Evolutionary conservation across 2,329 filamentous ascomycete genomes (phyloP).

Genomic region (Sarocladium kiliense): DNA sequence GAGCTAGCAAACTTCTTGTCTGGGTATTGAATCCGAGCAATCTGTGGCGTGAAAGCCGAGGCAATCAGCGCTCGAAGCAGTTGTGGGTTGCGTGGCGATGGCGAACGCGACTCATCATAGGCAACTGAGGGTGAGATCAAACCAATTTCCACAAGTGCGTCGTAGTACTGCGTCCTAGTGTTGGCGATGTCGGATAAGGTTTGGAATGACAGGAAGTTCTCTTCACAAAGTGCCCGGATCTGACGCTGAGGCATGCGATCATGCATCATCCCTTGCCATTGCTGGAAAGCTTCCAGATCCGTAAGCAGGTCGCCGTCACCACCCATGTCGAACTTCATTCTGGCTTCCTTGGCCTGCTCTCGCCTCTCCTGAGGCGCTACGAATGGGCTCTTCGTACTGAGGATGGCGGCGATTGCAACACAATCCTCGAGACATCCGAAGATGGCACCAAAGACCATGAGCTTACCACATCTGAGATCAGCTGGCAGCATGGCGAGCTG

Average conservation of each 20-base stretch:
- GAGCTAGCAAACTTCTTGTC: conserved; percentile 92
- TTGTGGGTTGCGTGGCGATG: conserved; percentile 27
- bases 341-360: conserved; percentile 73
- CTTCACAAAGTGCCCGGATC: conserved; percentile 72
- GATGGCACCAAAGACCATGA: conserved; percentile 91
- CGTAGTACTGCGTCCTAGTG: conserved; percentile 79
- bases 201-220: conserved; percentile 78
- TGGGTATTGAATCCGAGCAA: conserved; percentile 87
- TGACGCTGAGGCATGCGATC: conserved; percentile 56
- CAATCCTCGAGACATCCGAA: conserved; percentile 89
- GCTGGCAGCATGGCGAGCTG: conserved; percentile 95
- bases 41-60: conserved; percentile 75
- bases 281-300: conserved; percentile 76
- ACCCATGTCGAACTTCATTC: conserved; percentile 61
- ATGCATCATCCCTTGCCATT: conserved; percentile 67
- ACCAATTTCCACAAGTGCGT: conserved; percentile 78
- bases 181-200: conserved; percentile 85
- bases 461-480: conserved; percentile 85
- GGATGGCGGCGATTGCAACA: conserved; percentile 81
- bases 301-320: conserved; percentile 85
- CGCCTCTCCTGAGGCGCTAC: conserved; percentile 76
- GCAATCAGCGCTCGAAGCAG: conserved; percentile 67
- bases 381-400: conserved; percentile 88
- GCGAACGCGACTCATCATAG: conserved; percentile 22
- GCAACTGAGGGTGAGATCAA: conserved; percentile 51